These are phyloP conservation scores for Calcarisporium arbuscula DNA, from an alignment of 2,329 filamentous ascomycete genomes.

Conservation along the genomic window DNA sequence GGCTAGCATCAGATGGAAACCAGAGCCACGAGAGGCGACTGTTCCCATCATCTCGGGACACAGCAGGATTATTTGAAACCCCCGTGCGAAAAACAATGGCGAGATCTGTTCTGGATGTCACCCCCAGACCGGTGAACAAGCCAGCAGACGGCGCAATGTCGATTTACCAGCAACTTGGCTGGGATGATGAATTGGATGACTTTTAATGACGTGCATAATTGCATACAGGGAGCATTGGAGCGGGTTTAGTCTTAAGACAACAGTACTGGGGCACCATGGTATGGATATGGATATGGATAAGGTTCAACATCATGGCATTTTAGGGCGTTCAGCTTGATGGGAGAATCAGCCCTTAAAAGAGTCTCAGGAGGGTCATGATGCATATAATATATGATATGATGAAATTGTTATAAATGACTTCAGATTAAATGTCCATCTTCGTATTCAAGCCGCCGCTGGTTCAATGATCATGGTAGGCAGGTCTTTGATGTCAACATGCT, in stretches of 20 bases:
- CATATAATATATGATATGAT: constrained; percentile 3
- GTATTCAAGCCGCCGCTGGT: constrained; percentile 19
- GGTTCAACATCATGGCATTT: no score
- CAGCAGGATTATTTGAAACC: constrained; percentile 34
- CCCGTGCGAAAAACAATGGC: constrained; percentile 29
- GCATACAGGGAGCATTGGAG: no score
- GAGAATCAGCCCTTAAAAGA: no score
- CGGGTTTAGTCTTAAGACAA: no score
- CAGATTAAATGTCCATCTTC: no score
- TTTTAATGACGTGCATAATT: constrained; percentile 30
- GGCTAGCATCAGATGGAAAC: no score
- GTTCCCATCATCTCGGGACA: no score
- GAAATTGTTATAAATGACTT: constrained; percentile 3
- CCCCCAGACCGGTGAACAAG: constrained; percentile 10
- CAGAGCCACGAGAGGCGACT: no score
- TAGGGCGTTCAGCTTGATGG: no score
- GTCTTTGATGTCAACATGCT: constrained; percentile 71
- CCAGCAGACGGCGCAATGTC: constrained; percentile 26
- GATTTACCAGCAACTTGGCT: constrained; percentile 50
- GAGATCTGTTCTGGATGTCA: constrained; percentile 9
- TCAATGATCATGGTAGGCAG: constrained; percentile 62
- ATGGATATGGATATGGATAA: no score
- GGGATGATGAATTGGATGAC: constrained; percentile 51
- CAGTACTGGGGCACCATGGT: no score
- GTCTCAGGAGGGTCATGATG: no score